Evolutionary conservation across 1,139 yeast genomes (phyloP), one percentile per base, ranked within the genome.

Genomic region (Hansenula sp.): DNA sequence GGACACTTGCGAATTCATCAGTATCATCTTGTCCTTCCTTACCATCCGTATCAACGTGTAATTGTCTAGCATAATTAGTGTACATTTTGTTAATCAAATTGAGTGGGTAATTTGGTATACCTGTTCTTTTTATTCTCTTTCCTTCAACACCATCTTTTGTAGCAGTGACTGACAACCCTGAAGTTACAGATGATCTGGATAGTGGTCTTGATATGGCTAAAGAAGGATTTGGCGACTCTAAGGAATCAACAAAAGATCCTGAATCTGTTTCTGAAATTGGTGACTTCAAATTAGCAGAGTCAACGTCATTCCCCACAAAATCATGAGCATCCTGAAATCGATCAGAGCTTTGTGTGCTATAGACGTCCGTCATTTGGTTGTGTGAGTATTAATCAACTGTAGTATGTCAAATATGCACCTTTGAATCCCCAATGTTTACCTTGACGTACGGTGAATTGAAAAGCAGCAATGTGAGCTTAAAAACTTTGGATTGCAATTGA

Each of bases 141-240:
- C 88, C 88, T 56, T 81, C 87, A 8, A 80, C 61, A 0, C 88
- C 88, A 55, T 82, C 88, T 52, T 81, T 81, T 22, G 85, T 79
- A 12, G 88, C 88, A 2, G 84, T 80, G 18, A 82, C 79, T 0
- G 87, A 79, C 27, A 81, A 60, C 38, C 84, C 81, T 2, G 86
- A 79, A 3, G 82, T 75, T 28, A 75, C 74, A 17, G 86, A 79
- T 36, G 75, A 74, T 39, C 86, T 67, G 0, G 86, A 79, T 25
- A 77, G 55, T 0, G 85, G 82, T 42, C 84, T 66, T 5, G 77
- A 71, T 10, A 54, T 42, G 9, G 43, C 40, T 11, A 26, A 11
- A 1, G 35, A 24, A 13, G 6, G 34, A 32, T 13, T 13, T 24
- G 29, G 22, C 13, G 29, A 33, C 3, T 25, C 29, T 13, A 19